Percentiles rank a stretch among this genome's conserved stretches.
Evolutionary conservation across 805 yeast genomes (phyloP).

Genomic region (Ogataea ramenticola): DNA sequence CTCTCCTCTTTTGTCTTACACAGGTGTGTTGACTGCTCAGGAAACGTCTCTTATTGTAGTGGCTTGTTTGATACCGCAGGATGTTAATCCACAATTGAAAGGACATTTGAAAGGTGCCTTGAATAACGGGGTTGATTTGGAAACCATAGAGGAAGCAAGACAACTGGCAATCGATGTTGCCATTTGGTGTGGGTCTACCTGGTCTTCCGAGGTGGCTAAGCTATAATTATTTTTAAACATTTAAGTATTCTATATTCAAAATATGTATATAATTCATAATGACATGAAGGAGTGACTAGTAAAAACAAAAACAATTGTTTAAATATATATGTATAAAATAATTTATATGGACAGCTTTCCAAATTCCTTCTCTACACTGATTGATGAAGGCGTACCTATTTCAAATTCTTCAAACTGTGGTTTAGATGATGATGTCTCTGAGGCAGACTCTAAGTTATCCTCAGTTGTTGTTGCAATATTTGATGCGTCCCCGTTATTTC

Average conservation of each 20-base stretch:
- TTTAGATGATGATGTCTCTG: too few relatives aligned
- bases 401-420: neutral
- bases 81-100: slow-evolving; percentile 86
- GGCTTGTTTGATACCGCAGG: slow-evolving; percentile 81
- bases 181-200: slow-evolving; percentile 65
- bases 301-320: too few relatives aligned
- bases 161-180: slow-evolving; percentile 56
- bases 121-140: slow-evolving; percentile 65
- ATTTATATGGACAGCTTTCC: neutral
- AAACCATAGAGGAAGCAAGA: slow-evolving; percentile 55
- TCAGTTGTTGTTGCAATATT: too few relatives aligned
- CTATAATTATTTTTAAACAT: slow-evolving; percentile 23
- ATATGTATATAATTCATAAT: neutral
- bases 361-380: neutral
- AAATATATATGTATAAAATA: neutral
- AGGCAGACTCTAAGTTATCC: neutral
- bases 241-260: neutral
- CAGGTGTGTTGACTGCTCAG: slow-evolving; percentile 50
- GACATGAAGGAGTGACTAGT: neutral
- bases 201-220: slow-evolving; percentile 51
- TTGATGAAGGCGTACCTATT: neutral
- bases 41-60: slow-evolving; percentile 76
- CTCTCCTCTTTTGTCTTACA: slow-evolving; percentile 66
- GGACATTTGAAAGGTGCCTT: slow-evolving; percentile 87
- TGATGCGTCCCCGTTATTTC: too few relatives aligned